phyloP scores from a whole-genome alignment of 345 rosid genomes.

The Arabidopsis arenosa region DNA sequence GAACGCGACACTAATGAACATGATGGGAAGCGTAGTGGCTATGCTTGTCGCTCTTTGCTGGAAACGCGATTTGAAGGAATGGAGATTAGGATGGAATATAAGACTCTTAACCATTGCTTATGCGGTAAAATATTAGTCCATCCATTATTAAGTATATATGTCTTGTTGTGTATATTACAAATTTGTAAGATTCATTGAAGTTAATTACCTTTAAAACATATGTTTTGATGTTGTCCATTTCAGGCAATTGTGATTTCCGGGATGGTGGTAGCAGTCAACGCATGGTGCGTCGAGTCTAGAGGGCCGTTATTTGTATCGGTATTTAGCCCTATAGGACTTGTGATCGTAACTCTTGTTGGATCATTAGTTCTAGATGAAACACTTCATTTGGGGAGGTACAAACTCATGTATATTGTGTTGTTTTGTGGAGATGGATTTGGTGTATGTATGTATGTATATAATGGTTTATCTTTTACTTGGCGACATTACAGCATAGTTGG shows the following conservation, averaged over 20 bases:
- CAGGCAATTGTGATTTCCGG: slow-evolving; percentile 56
- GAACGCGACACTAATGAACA: slow-evolving; percentile 51
- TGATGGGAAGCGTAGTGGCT: slow-evolving; percentile 50
- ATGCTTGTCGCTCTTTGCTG: slow-evolving; percentile 41
- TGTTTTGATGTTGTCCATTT: neutral
- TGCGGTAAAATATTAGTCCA: slow-evolving; percentile 37
- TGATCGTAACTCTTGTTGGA: slow-evolving; percentile 53
- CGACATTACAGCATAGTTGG: slow-evolving; percentile 48
- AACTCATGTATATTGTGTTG: slow-evolving; percentile 25
- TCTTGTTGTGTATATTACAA: neutral
- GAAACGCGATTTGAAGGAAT: slow-evolving; percentile 43
- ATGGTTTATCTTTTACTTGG: slow-evolving; percentile 26
- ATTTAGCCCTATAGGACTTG: slow-evolving; percentile 55
- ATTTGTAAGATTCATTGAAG: neutral
- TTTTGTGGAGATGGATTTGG: slow-evolving; percentile 16
- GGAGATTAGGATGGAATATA: slow-evolving; percentile 56
- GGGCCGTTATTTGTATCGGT: slow-evolving; percentile 57
- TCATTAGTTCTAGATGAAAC: slow-evolving; percentile 51
- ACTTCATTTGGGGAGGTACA: slow-evolving; percentile 58
- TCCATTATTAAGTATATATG: neutral
- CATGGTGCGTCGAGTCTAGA: slow-evolving; percentile 52
- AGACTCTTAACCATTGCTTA: slow-evolving; percentile 51
- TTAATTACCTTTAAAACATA: neutral
- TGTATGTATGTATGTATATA: neutral
- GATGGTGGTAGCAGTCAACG: slow-evolving; percentile 37